These are phyloP conservation scores for Phytophthora tentaculata DNA, from an alignment of 352 stramenopile species.

Conservation along the genomic window DNA sequence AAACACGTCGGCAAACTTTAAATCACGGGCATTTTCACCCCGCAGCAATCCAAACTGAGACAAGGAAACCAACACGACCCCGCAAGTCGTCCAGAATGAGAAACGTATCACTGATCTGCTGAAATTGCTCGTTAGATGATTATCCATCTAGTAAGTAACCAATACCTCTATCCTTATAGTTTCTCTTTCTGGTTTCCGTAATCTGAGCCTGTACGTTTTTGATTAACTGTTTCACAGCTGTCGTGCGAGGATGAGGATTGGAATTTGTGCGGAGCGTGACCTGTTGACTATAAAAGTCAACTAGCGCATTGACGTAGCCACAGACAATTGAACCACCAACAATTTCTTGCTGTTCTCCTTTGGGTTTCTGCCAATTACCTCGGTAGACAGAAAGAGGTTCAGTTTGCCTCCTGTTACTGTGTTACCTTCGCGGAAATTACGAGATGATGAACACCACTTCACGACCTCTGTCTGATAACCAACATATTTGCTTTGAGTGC, in stretches of 20 bases:
- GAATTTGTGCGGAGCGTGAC: background rate
- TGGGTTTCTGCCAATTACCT: slow-evolving; percentile 12
- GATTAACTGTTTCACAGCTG: background rate
- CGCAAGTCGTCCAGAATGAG: background rate
- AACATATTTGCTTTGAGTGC: too few relatives aligned
- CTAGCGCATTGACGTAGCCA: background rate
- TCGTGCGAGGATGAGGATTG: background rate
- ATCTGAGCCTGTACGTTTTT: slow-evolving; percentile 16
- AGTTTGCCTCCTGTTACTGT: slow-evolving; percentile 13
- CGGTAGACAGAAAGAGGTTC: slow-evolving; percentile 11
- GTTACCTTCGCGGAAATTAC: slow-evolving; percentile 4
- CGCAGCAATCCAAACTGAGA: background rate
- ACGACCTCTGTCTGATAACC: slow-evolving; percentile 17
- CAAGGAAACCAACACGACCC: background rate
- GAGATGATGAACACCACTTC: slow-evolving; percentile 6
- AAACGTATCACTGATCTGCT: background rate
- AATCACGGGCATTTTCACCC: background rate
- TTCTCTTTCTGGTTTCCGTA: slow-evolving; percentile 12
- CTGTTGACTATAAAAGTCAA: background rate
- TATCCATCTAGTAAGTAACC: background rate
- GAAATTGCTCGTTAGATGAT: background rate
- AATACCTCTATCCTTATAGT: slow-evolving; percentile 15
- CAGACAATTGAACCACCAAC: slow-evolving; percentile 4
- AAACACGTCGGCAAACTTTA: background rate
- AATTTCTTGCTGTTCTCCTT: slow-evolving; percentile 18